Percentiles rank a stretch among this genome's conserved stretches.
phyloP scores from a whole-genome alignment of 305 asterid species.

The Fraxinus xanthoxyloides region DNA sequence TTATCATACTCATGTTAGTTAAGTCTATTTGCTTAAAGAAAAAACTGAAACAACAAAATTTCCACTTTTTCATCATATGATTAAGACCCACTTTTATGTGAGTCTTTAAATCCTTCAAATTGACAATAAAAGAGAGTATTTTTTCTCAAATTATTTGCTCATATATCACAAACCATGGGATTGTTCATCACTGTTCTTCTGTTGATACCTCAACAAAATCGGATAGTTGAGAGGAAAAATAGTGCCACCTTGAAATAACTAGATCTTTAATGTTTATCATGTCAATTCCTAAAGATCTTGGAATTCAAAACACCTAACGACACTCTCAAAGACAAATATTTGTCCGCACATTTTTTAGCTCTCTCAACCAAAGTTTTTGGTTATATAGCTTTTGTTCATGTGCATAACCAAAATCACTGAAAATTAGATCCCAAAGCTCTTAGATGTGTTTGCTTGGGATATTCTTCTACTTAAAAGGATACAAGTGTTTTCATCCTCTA shows the following conservation, averaged over 20 bases:
- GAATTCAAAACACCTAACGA: neutral
- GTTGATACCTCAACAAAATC: neutral
- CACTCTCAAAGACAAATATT: neutral
- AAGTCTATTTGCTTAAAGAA: neutral
- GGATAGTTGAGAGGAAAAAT: neutral
- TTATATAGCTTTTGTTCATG: neutral
- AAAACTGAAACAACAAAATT: neutral
- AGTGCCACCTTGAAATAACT: neutral
- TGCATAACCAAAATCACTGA: neutral
- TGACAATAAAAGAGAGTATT: neutral
- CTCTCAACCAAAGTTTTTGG: neutral
- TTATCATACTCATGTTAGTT: neutral
- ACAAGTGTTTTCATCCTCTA: neutral
- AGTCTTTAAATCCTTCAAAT: neutral
- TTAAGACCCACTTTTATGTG: neutral
- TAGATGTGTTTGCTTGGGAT: neutral
- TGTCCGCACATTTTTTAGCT: neutral
- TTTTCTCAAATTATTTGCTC: neutral
- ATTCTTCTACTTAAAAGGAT: neutral
- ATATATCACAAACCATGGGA: neutral
- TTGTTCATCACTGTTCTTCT: neutral
- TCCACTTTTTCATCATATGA: neutral
- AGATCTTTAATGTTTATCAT: neutral
- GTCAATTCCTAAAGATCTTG: neutral
- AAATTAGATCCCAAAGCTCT: neutral